These are phyloP conservation scores for Sporothrix schenckii DNA, from an alignment of 2,329 filamentous ascomycete genomes.

Conservation along the genomic window DNA sequence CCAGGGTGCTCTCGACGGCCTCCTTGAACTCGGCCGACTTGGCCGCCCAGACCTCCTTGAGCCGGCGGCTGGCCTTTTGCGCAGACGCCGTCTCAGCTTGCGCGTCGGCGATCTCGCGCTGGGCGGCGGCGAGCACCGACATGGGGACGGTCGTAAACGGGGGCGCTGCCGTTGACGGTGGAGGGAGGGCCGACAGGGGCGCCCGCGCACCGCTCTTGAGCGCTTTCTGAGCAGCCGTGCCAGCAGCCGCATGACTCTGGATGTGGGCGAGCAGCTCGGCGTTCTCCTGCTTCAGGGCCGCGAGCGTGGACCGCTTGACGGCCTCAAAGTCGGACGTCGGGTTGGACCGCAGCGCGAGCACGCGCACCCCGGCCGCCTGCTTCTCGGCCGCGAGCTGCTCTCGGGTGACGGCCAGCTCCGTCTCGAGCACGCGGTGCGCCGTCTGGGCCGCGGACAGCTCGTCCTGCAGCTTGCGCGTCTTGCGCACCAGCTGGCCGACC, in stretches of 20 bases:
- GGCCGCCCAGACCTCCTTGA: slow-evolving; percentile 84
- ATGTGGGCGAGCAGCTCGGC: slow-evolving; percentile 77
- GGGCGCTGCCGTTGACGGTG: slow-evolving; percentile 39
- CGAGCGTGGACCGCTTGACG: slow-evolving; percentile 79
- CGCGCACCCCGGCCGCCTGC: slow-evolving; percentile 72
- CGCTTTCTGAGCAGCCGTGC: not conserved
- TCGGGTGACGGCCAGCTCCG: slow-evolving; percentile 71
- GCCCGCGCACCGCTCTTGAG: not conserved
- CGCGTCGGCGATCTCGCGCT: slow-evolving; percentile 73
- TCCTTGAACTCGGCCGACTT: slow-evolving; percentile 96
- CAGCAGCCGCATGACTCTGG: slow-evolving; percentile 43
- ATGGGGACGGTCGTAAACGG: slow-evolving; percentile 68
- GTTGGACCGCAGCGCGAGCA: slow-evolving; percentile 87
- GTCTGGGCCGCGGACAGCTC: slow-evolving; percentile 71
- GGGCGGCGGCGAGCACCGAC: slow-evolving; percentile 73
- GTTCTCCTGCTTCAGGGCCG: slow-evolving; percentile 80
- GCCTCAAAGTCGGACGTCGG: slow-evolving; percentile 84
- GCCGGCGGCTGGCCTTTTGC: slow-evolving; percentile 79
- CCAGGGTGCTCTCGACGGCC: slow-evolving; percentile 86
- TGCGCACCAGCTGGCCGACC: slow-evolving; percentile 80
- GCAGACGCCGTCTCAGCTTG: slow-evolving; percentile 69
- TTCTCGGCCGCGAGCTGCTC: slow-evolving; percentile 71
- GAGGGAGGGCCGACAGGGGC: not conserved
- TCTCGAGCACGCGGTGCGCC: slow-evolving; percentile 69
- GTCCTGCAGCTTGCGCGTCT: slow-evolving; percentile 83